Evolutionary conservation across 352 stramenopile species (phyloP).

Genomic region (Lagenidium giganteum): DNA sequence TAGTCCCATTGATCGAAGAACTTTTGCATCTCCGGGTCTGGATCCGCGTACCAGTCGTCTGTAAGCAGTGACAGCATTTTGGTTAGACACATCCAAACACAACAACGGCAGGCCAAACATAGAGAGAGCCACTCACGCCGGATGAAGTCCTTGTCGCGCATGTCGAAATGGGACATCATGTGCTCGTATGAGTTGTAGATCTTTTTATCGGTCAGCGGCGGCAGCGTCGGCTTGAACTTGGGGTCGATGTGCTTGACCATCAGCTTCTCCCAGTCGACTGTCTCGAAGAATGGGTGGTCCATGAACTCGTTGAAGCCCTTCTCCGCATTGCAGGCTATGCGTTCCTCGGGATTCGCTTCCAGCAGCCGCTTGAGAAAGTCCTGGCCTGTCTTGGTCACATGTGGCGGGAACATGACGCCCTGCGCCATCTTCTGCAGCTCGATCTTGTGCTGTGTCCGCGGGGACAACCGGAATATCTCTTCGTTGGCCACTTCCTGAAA

Average conservation of each 20-base stretch:
- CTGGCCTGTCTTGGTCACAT: constrained; percentile 54
- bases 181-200: constrained; percentile 84
- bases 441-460: constrained; percentile 71
- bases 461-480: constrained; percentile 67
- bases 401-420: constrained; percentile 50
- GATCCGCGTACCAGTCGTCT: constrained; percentile 81
- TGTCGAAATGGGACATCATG: constrained; percentile 87
- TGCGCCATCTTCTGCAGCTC: constrained; percentile 80
- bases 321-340: constrained; percentile 64
- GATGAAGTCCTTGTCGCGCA: constrained; percentile 80
- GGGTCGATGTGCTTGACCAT: constrained; percentile 87
- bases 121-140: constrained; percentile 46
- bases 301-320: constrained; percentile 86
- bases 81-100: constrained; percentile 1
- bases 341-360: constrained; percentile 66
- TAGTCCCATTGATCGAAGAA: constrained; percentile 87
- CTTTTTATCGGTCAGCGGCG: constrained; percentile 68
- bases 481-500: constrained; percentile 79
- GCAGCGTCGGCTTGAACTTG: constrained; percentile 66
- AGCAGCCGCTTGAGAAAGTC: constrained; percentile 81
- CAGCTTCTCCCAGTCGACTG: constrained; percentile 80
- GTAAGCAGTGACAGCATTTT: neutral
- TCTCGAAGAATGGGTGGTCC: constrained; percentile 86
- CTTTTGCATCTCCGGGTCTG: constrained; percentile 71
- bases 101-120: neutral